Base-by-base conservation (phyloP, 2,329 filamentous ascomycete species). In the Ploettnerulaceae sp. region DNA sequence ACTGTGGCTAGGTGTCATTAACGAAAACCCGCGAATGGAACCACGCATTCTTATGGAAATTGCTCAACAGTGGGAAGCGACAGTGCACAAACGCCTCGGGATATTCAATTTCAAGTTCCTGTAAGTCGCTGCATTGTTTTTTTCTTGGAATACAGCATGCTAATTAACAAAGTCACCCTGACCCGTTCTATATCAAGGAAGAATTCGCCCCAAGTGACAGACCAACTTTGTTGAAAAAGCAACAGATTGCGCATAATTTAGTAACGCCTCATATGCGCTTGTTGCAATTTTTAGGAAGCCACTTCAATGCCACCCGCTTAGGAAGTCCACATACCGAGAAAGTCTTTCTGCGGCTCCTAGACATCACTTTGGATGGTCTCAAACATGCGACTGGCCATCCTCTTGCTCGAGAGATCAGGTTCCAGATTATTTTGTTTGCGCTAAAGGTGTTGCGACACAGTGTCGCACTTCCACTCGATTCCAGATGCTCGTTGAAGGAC, bases 1-100 rank as follows among this genome's bases (percentile, higher is more conserved):
- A 3, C 72, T 98, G 5, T 99, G 93, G 93, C 81, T 96, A 51
- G 93, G 93, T 20, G 87, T 97, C 11, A 94, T 97, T 61, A 93
- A 97, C 59, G 93, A 98, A 65, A 97, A 95, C 60, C 87, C 90
- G 2, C 78, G 79, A 46, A 83, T 96, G 67, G 89, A 95, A 65
- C 79, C 91, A 7, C 82, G 89, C 51, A 81, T 99, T 46, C 69
- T 98, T 24, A 82, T 82, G 42, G 89, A 95, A 63, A 87, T 97
- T 58, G 84, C 86, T 7, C 85, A 93, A 61, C 86, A 91, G 53
- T 98, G 91, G 88, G 91, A 97, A 66, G 74, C 77, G 47, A 93
- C 86, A 3, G 82, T 96, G 35, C 77, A 86, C 48, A 82, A 79
- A 57, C 81, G 79, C 52, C 76, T 84, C 42, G 93, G 93, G 8